These are phyloP conservation scores for Dendrobium officinale DNA, from an alignment of 106 monocot species.

Conservation along the genomic window DNA sequence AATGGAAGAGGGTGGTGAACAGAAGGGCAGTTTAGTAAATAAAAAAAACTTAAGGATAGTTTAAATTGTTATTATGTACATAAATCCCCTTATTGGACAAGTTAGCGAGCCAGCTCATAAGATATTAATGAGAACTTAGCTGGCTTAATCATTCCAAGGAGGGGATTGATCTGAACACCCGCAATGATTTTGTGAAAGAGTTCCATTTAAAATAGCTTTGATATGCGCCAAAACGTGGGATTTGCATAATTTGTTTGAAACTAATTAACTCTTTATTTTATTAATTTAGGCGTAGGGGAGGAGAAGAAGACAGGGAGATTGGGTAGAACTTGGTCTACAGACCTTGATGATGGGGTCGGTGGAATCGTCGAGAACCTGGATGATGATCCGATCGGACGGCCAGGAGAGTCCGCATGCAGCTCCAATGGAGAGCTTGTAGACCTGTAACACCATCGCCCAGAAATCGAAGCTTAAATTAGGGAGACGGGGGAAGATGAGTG, in stretches of 20 bases:
- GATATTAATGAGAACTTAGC: not conserved
- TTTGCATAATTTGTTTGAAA: not conserved
- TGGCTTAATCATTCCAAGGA: not conserved
- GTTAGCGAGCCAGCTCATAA: no score
- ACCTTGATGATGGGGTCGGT: constrained; percentile 32
- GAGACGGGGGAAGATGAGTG: not conserved
- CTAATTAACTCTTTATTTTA: no score
- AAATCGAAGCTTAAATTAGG: not conserved
- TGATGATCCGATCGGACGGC: constrained; percentile 27
- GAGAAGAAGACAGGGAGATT: no score
- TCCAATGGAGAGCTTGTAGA: constrained; percentile 34
- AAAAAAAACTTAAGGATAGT: no score
- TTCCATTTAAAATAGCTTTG: not conserved
- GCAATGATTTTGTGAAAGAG: not conserved
- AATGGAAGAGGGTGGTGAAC: no score
- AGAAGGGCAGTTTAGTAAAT: no score
- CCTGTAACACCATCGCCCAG: constrained; percentile 6
- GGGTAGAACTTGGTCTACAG: no score
- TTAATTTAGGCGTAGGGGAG: no score
- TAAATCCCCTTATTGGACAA: no score
- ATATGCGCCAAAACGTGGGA: not conserved
- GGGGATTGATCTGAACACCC: not conserved
- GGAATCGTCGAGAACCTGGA: constrained; percentile 39
- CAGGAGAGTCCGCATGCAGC: constrained; percentile 35
- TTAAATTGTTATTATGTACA: no score